A percentile compares a stretch with the other conserved stretches of the same genome.
Conservation (phyloP, 2,329 filamentous ascomycete species). For the Fusarium sterilihyphosum region DNA sequence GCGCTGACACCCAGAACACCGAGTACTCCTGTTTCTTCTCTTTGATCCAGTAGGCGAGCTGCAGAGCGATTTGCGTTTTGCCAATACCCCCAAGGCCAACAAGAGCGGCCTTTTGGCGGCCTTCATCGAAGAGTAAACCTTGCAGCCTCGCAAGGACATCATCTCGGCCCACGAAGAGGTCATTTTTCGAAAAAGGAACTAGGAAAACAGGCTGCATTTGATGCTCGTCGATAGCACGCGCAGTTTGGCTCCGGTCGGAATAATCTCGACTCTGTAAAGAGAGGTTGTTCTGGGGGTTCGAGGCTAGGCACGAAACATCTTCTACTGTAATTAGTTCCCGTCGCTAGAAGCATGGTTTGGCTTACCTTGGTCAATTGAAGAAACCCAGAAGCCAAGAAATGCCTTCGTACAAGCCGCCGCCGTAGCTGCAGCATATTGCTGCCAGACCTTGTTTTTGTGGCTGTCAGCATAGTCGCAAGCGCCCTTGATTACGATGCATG, state of each 20-base stretch:
- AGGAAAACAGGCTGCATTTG: background rate
- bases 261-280: no score
- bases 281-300: no score
- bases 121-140: accelerated
- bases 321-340: accelerated
- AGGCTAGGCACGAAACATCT: accelerated
- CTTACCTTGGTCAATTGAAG: accelerated
- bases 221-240: accelerated
- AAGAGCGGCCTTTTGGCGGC: accelerated
- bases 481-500: background rate
- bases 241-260: no score
- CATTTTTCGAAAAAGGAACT: background rate
- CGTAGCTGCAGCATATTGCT: background rate
- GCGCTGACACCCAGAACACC: background rate
- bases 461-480: background rate
- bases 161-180: background rate
- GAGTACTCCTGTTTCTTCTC: background rate
- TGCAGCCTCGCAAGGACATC: background rate
- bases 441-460: background rate
- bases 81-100: background rate
- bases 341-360: accelerated
- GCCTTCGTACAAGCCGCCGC: background rate
- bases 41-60: background rate
- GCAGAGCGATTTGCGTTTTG: background rate
- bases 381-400: background rate